These are phyloP conservation scores for Pseudogymnoascus sp. DNA, from an alignment of 2,329 filamentous ascomycete genomes.

Conservation along the genomic window DNA sequence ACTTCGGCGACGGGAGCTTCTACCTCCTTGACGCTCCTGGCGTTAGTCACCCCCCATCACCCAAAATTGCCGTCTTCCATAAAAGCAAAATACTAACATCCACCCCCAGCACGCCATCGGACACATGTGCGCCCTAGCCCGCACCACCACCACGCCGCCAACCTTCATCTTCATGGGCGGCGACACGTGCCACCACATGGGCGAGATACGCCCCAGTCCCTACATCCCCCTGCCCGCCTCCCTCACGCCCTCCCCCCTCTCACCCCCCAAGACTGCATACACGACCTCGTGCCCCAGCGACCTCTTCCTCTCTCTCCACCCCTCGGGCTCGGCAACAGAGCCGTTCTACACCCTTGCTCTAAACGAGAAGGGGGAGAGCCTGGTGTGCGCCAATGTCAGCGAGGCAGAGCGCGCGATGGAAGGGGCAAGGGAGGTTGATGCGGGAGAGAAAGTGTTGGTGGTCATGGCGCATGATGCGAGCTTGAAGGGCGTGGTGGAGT, in stretches of 20 bases:
- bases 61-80: not conserved
- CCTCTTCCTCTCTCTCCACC: conserved; percentile 33
- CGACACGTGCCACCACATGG: conserved; percentile 38
- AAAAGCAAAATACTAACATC: not conserved
- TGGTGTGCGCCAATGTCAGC: conserved; percentile 23
- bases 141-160: conserved; percentile 28
- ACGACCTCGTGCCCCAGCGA: conserved; percentile 32
- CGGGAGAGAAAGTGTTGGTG: conserved; percentile 33
- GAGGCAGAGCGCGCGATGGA: conserved; percentile 32
- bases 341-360: conserved; percentile 29
- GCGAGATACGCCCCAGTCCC: conserved; percentile 36
- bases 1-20: conserved; percentile 46
- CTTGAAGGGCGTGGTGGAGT: conserved; percentile 34
- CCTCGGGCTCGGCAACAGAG: conserved; percentile 19
- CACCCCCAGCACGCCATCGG: conserved; percentile 34
- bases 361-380: conserved; percentile 10
- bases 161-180: conserved; percentile 44
- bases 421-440: conserved; percentile 41
- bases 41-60: not conserved
- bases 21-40: conserved; percentile 47
- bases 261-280: conserved; percentile 12
- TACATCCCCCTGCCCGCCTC: conserved; percentile 32
- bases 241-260: conserved; percentile 34
- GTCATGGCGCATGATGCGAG: conserved; percentile 38
- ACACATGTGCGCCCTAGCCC: conserved; percentile 42